Percentiles rank a stretch among this genome's conserved stretches.
Conservation (phyloP, 179 eudicot species). For the Camellia oleifera region DNA sequence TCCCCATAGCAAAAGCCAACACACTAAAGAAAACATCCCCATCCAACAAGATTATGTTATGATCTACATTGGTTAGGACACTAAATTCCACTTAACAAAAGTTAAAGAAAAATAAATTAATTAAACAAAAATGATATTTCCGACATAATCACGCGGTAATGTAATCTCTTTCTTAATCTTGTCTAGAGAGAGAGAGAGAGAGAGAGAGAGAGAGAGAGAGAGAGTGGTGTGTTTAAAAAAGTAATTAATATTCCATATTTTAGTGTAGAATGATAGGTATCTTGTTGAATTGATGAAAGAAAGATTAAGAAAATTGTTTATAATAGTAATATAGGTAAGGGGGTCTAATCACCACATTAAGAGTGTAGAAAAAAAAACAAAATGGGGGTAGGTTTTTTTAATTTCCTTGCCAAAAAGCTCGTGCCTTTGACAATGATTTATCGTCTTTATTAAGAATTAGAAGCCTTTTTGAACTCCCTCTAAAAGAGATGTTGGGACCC, state of each 20-base stretch:
- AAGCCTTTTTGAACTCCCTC: constrained; percentile 1
- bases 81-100: not conserved
- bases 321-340: not conserved
- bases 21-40: no score
- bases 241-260: not conserved
- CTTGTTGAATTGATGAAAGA: not conserved
- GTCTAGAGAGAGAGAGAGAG: no score
- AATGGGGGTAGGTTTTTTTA: not conserved
- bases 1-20: no score
- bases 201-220: no score
- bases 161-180: not conserved
- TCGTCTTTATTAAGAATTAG: not conserved
- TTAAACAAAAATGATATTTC: not conserved
- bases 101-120: not conserved
- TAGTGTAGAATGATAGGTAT: not conserved
- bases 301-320: not conserved
- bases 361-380: not conserved
- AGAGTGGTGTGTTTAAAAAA: no score
- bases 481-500: not conserved
- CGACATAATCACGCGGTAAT: not conserved
- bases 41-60: no score
- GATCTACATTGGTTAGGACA: not conserved
- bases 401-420: not conserved
- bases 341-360: not conserved
- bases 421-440: not conserved